phyloP scores from a whole-genome alignment of 2,329 filamentous ascomycete genomes.

The Meredithiella fracta region DNA sequence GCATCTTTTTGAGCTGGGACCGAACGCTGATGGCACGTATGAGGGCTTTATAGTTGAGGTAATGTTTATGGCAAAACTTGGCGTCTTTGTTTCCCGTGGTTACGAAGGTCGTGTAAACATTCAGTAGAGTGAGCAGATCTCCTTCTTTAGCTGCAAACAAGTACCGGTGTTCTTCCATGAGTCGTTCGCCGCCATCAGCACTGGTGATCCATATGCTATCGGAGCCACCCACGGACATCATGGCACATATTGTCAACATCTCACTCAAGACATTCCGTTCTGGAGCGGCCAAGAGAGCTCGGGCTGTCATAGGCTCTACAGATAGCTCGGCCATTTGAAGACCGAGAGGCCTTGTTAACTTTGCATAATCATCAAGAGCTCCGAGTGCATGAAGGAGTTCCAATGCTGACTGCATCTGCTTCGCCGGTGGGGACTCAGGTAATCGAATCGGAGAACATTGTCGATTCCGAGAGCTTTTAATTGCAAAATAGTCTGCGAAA shows the following conservation, averaged over 20 bases:
- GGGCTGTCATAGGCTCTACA: constrained; percentile 90
- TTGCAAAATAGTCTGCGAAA: constrained; percentile 76
- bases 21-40: constrained; percentile 70
- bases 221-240: constrained; percentile 66
- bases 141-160: constrained; percentile 87
- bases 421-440: constrained; percentile 72
- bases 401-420: constrained; percentile 69
- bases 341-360: constrained; percentile 77
- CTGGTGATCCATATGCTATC: constrained; percentile 50
- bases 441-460: constrained; percentile 82
- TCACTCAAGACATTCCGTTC: constrained; percentile 68
- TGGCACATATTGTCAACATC: constrained; percentile 80
- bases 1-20: constrained; percentile 67
- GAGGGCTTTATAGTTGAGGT: constrained; percentile 75
- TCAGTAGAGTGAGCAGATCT: constrained; percentile 81
- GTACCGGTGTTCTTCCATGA: constrained; percentile 54
- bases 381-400: constrained; percentile 78
- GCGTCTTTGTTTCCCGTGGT: constrained; percentile 68
- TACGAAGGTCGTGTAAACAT: constrained; percentile 82
- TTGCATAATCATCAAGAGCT: constrained; percentile 76
- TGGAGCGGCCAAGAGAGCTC: constrained; percentile 60
- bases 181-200: constrained; percentile 60
- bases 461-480: constrained; percentile 91
- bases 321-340: constrained; percentile 83
- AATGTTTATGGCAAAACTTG: constrained; percentile 74